Percentiles rank a stretch among this genome's conserved stretches.
Evolutionary conservation across 2,329 filamentous ascomycete genomes (phyloP).

Genomic region (Emergomyces pasteurianus): DNA sequence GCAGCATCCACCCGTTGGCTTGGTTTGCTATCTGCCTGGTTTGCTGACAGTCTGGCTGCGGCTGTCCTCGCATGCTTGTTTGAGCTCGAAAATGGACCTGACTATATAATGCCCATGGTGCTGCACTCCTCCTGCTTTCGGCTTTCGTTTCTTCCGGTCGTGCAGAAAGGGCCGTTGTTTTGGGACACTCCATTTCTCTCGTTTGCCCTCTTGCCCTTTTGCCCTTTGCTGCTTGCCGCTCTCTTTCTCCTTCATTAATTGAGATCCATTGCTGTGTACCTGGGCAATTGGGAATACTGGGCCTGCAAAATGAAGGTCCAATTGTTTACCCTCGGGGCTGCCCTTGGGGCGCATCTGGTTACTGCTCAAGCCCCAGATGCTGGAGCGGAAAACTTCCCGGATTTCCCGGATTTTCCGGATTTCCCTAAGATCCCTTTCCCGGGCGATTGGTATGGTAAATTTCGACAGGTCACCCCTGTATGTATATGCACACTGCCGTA

Average conservation of each 20-base stretch:
- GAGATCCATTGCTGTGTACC: not conserved
- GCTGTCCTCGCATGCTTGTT: not conserved
- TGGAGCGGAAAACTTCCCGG: not conserved
- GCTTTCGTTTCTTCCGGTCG: not conserved
- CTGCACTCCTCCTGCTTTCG: not conserved
- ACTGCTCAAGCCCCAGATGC: not conserved
- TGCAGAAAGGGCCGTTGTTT: not conserved
- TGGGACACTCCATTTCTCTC: not conserved
- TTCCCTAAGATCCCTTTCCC: not conserved
- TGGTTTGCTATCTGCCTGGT: not conserved
- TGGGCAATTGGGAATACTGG: not conserved
- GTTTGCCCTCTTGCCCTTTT: not conserved
- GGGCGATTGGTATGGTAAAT: not conserved
- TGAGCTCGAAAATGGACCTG: not conserved
- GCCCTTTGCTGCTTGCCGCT: not conserved
- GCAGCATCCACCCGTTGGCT: not conserved
- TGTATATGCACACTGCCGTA: not conserved
- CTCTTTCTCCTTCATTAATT: too few species aligned
- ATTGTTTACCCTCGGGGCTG: slow-evolving; percentile 9
- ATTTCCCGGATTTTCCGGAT: not conserved
- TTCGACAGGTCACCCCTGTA: slow-evolving; percentile 1
- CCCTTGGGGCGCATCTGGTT: slow-evolving; percentile 4
- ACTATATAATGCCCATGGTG: not conserved
- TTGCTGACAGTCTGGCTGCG: not conserved
- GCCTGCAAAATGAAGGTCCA: slow-evolving; percentile 6